Evolutionary conservation across 1,284 basidiomycete species (phyloP).

Genomic region (Pterulicium gracile): DNA sequence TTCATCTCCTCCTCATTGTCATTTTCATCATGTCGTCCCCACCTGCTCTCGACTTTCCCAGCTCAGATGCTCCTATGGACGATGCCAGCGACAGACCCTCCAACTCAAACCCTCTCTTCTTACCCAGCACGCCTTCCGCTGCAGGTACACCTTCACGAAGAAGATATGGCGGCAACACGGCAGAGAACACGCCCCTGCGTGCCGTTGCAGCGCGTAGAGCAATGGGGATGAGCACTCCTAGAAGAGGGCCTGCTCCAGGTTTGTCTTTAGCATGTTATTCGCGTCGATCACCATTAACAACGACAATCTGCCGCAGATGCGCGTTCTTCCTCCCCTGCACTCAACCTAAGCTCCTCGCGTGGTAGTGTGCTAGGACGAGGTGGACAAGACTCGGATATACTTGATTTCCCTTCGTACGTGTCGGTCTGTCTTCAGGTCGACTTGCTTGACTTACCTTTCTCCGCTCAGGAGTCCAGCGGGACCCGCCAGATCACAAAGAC

Average conservation of each 20-base stretch:
- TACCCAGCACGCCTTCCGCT: constrained; percentile 47
- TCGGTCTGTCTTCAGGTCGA: constrained; percentile 6
- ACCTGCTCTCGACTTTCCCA: constrained; percentile 54
- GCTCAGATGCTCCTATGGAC: constrained; percentile 55
- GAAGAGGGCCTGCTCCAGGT: constrained; percentile 41
- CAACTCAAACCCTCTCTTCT: constrained; percentile 41
- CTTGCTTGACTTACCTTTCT: not conserved
- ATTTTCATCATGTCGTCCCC: constrained; percentile 54
- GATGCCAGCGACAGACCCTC: constrained; percentile 30
- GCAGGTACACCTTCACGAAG: constrained; percentile 39
- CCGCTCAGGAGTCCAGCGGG: constrained; percentile 24
- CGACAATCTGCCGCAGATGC: constrained; percentile 5
- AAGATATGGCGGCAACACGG: constrained; percentile 21
- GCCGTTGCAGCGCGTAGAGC: constrained; percentile 48
- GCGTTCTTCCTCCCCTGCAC: constrained; percentile 58
- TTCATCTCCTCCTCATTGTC: constrained; percentile 1
- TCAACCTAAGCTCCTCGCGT: constrained; percentile 52
- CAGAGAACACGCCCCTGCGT: constrained; percentile 35
- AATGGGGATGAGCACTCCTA: constrained; percentile 48
- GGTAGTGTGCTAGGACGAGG: constrained; percentile 30
- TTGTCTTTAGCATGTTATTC: constrained; percentile 25
- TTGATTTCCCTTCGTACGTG: constrained; percentile 50
- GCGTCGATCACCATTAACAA: constrained; percentile 1
- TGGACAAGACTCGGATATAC: constrained; percentile 44
- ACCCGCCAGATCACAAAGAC: constrained; percentile 31